Base-by-base conservation (phyloP, 768 basidiomycete species). In the Suillus subluteus region DNA sequence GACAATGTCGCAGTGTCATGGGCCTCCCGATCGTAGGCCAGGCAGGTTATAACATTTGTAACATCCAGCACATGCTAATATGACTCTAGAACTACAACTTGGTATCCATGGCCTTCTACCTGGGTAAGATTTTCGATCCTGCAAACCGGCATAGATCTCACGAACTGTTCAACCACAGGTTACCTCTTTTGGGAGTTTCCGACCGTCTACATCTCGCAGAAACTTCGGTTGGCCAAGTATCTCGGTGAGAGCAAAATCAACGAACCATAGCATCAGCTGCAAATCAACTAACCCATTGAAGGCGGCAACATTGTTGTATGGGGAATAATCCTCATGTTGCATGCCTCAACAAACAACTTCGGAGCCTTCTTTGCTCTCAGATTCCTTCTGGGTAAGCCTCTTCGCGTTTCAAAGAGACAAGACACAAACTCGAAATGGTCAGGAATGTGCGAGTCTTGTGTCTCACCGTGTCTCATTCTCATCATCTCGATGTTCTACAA, bases 371-470 rank as follows among this genome's bases (percentile, higher is more conserved):
- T 90, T 72, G 83, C 82, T 21, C 78, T 89, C 16, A 83, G 89
- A 0, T 86, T 90, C 72, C 76, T 89, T 16, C 79, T 89, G 23
- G 88, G 88, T 84, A 68, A 18, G 79, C 69, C 18, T 30, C 13
- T 26, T 11, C n/a, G 18, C 18, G 23, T 23, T 32, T 13, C 2
- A 43, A 7, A 43, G 41, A 61, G 6, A 43, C 26, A 61, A 30
- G 6, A 30, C 30, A 7, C 30, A 30, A 55, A 58, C n/a, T 56
- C 18, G 12, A 44, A 52, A 30, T 32, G 44, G 35, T 9, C 41
- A 89, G 88, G 88, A 48, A 88, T 89, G 88, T 86, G 85, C 71
- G 89, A 91, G 73, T 83, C 82, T 68, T 88, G 88, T 70, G 89
- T 89, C 16, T 83, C 87, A 6, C 89, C 89, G 0, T 86, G 82